Base-by-base conservation (phyloP, 2,329 filamentous ascomycete genomes). In the Aureobasidium uvarum region DNA sequence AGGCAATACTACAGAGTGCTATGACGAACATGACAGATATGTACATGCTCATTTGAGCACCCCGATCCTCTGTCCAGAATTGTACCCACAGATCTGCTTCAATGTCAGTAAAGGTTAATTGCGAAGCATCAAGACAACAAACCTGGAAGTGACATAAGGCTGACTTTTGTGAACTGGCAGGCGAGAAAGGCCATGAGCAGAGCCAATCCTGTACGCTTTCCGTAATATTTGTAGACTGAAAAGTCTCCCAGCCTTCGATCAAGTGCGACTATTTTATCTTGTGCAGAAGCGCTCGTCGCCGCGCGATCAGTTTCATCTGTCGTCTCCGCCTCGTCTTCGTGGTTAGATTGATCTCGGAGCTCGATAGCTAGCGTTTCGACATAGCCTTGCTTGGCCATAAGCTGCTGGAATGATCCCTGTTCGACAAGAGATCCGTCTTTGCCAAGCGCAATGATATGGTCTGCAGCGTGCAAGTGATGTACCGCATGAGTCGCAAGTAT, bases 401-500 rank as follows among this genome's bases (percentile, higher is more conserved):
- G 54, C 18, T n/a, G 20, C 14, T n/a, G 5, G 23, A 43, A 43
- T 2, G 20, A 18, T 2, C 56, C 56, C 28, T 62, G 56, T 38
- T 62, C 56, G 11, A 50, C n/a, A 36, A 46, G 3, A 28, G 13
- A 6, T 20, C 45, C 45, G 1, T 62, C 28, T 11, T 14, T 16
- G 7, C 18, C 43, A 10, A 62, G 69, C 8, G 72, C 73, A 14
- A 80, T 71, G n/a, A 81, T 75, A 14, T 77, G 71, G 50, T 84
- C 80, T 23, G 77, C 73, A 45, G 72, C 3, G 64, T 70, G 4
- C 77, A 71, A 36, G 76, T 65, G 70, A 68, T 58, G 54, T 4
- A 58, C 54, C 5, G 38, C 31, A 25, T 81, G 78, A 0, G 80
- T 80, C 2, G 76, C 76, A 5, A 84, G 71, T 1, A 85, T 66